Evolutionary conservation across 164 flowering plant species (phyloP).

Genomic region (Chimonanthus praecox): DNA sequence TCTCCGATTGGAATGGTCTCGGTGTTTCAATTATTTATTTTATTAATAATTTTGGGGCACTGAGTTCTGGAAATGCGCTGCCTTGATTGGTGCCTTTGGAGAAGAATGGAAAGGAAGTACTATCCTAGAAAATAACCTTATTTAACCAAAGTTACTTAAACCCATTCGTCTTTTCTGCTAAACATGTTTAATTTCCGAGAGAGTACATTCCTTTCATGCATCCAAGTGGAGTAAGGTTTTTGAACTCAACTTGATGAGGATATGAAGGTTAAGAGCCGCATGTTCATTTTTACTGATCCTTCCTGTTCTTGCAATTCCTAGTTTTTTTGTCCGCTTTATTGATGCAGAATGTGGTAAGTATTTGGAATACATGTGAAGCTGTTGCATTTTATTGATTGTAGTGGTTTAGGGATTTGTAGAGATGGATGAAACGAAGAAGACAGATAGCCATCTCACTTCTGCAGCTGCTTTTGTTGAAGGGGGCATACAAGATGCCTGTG

Average conservation of each 20-base stretch:
- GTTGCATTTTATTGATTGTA: background rate
- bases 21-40: background rate
- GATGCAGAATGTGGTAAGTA: too few relatives aligned
- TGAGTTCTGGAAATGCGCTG: background rate
- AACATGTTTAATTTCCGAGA: background rate
- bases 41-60: background rate
- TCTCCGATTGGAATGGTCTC: background rate
- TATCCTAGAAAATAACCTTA: too few relatives aligned
- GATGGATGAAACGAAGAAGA: constrained; percentile 52
- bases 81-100: background rate
- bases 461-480: constrained; percentile 98
- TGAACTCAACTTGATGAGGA: background rate
- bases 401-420: constrained; percentile 6
- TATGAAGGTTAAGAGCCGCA: background rate
- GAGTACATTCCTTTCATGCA: too few relatives aligned
- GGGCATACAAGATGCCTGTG: constrained; percentile 95
- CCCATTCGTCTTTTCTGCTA: background rate
- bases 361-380: background rate
- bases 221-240: too few relatives aligned
- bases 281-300: too few relatives aligned
- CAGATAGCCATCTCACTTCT: constrained; percentile 62
- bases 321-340: background rate
- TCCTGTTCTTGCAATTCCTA: background rate
- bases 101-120: too few relatives aligned
- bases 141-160: too few relatives aligned